phyloP scores from a whole-genome alignment of 768 basidiomycete genomes.

The Mrakia gelida region DNA sequence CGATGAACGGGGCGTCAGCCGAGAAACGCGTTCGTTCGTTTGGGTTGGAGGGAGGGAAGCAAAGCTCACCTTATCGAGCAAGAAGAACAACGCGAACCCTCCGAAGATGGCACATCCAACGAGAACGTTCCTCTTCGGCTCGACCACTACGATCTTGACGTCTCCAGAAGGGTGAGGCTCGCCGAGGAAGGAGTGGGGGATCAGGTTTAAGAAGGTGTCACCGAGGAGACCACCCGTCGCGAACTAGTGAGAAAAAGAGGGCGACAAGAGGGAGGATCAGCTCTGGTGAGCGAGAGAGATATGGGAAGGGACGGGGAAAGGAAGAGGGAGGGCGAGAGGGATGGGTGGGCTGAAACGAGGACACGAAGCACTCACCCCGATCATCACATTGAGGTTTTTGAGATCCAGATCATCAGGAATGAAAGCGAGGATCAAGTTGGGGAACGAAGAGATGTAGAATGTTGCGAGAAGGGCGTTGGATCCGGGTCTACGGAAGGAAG shows the following conservation, averaged over 20 bases:
- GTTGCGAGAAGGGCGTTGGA: constrained; percentile 61
- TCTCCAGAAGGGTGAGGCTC: constrained; percentile 59
- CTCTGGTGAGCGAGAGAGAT: neutral
- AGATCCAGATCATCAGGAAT: constrained; percentile 79
- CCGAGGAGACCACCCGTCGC: constrained; percentile 82
- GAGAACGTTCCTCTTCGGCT: constrained; percentile 85
- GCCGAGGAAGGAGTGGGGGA: constrained; percentile 88
- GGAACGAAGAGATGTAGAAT: constrained; percentile 86
- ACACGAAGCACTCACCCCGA: neutral
- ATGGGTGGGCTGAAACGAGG: neutral
- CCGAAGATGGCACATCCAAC: constrained; percentile 77
- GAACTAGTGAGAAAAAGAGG: constrained; percentile 81
- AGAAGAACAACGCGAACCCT: constrained; percentile 85
- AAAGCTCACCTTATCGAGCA: constrained; percentile 84
- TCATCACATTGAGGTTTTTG: neutral
- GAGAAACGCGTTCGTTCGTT: neutral
- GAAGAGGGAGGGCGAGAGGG: neutral
- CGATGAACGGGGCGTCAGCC: neutral
- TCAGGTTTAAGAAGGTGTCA: constrained; percentile 85
- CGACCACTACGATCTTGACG: constrained; percentile 75
- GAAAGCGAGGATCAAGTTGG: constrained; percentile 90
- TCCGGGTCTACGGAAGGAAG: neutral
- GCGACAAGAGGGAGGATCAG: constrained; percentile 69
- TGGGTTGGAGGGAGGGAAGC: constrained; percentile 41
- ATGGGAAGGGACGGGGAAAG: neutral